phyloP scores from a whole-genome alignment of 208 protist species.

The Tritrichomonas foetus region DNA sequence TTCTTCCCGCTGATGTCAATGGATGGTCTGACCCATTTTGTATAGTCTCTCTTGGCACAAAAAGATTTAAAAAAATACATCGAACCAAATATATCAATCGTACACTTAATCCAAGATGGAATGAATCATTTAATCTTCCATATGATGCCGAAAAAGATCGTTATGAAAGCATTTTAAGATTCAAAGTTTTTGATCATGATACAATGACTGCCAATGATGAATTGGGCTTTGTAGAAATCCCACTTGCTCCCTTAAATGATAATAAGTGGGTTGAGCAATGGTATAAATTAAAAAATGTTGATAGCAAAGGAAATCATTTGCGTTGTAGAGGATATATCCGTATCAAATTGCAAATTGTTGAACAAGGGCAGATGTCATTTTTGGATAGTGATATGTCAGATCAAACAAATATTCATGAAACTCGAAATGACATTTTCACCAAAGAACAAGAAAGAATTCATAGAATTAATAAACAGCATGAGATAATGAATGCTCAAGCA shows the following conservation, averaged over 20 bases:
- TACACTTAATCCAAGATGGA: slow-evolving; percentile 43
- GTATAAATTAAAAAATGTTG: background rate
- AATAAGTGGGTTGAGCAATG: background rate
- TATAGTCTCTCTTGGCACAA: background rate
- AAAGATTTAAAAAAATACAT: background rate
- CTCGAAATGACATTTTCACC: too few species aligned
- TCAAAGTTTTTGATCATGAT: background rate
- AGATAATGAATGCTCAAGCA: too few species aligned
- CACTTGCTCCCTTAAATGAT: background rate
- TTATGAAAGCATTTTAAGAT: background rate
- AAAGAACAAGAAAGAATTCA: too few species aligned
- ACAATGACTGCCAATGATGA: background rate
- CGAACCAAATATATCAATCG: slow-evolving; percentile 40
- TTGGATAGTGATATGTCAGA: background rate
- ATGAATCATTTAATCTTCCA: slow-evolving; percentile 37
- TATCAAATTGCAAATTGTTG: slow-evolving; percentile 11
- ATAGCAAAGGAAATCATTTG: background rate
- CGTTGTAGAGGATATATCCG: background rate
- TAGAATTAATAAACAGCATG: too few species aligned
- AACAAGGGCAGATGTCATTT: background rate
- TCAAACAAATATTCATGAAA: too few species aligned
- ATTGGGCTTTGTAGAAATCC: background rate
- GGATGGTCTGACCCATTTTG: slow-evolving; percentile 7
- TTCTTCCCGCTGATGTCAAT: background rate
- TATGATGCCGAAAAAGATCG: background rate